Conservation (phyloP, 352 stramenopile species). For the Globisporangium barbulae region DNA sequence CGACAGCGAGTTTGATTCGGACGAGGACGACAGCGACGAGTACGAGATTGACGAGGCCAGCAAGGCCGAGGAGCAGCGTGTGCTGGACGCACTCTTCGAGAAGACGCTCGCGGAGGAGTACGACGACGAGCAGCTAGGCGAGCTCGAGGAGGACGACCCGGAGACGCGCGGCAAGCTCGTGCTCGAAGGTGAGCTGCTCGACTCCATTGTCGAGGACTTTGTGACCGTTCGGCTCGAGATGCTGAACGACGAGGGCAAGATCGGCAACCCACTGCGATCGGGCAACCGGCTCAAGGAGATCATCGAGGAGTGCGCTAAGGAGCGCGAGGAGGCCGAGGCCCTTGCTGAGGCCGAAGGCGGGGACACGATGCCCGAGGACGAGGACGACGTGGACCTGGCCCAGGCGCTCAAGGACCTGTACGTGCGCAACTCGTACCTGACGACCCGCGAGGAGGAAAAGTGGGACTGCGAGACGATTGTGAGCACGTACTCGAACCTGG, state of each 20-base stretch:
- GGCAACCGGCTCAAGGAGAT: slow-evolving; percentile 75
- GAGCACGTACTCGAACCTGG: slow-evolving; percentile 97
- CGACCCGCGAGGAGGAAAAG: slow-evolving; percentile 51
- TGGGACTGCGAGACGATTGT: slow-evolving; percentile 99
- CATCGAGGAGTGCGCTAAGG: slow-evolving; percentile 59
- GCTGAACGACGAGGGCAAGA: slow-evolving; percentile 67
- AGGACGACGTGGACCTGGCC: slow-evolving; percentile 28
- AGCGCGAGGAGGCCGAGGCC: slow-evolving; percentile 57
- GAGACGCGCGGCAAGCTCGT: slow-evolving; percentile 68
- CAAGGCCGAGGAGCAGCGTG: slow-evolving; percentile 76
- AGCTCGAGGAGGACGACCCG: slow-evolving; percentile 74
- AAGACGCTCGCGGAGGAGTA: slow-evolving; percentile 83
- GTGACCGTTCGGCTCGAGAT: slow-evolving; percentile 67
- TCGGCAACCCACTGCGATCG: slow-evolving; percentile 66
- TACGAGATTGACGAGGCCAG: slow-evolving; percentile 34
- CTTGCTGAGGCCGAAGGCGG: slow-evolving; percentile 40
- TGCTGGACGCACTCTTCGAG: slow-evolving; percentile 87
- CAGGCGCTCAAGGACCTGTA: slow-evolving; percentile 39
- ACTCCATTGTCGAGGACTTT: slow-evolving; percentile 76
- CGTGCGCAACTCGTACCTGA: slow-evolving; percentile 64
- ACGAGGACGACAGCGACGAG: slow-evolving; percentile 81
- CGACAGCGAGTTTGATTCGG: slow-evolving; percentile 26
- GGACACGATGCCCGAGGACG: slow-evolving; percentile 22
- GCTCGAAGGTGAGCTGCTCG: slow-evolving; percentile 63
- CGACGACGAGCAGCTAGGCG: slow-evolving; percentile 72